Evolutionary conservation across 1,139 yeast genomes (phyloP).

Genomic region (Hyphopichia pseudoburtonii): DNA sequence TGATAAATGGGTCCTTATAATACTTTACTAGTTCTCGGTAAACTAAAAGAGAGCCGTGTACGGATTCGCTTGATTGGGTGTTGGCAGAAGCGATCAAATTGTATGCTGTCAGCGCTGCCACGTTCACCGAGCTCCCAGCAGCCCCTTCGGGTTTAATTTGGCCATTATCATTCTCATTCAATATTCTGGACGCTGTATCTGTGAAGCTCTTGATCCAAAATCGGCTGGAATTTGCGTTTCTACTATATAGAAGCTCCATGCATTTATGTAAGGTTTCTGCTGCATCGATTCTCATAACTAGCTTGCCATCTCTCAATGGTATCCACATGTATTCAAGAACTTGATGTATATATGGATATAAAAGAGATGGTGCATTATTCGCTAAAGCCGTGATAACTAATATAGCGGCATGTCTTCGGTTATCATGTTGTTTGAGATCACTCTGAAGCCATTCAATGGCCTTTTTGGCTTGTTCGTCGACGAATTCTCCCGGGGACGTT

Average conservation of each 20-base stretch:
- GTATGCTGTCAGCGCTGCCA: constrained; percentile 21
- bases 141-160: constrained; percentile 7
- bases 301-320: constrained; percentile 77
- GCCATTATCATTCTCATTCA: constrained; percentile 11
- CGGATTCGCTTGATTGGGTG: constrained; percentile 56
- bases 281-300: constrained; percentile 76
- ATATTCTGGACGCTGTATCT: constrained; percentile 51
- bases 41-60: constrained; percentile 84
- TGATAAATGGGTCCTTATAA: constrained; percentile 52
- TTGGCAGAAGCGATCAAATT: constrained; percentile 26
- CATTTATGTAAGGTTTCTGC: constrained; percentile 81
- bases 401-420: constrained; percentile 87
- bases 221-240: constrained; percentile 71
- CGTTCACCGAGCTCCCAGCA: constrained; percentile 13
- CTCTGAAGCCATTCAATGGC: constrained; percentile 89
- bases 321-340: constrained; percentile 85
- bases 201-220: constrained; percentile 75
- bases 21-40: constrained; percentile 79
- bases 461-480: constrained; percentile 85
- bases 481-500: constrained; percentile 85
- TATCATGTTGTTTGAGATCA: constrained; percentile 73
- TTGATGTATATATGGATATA: constrained; percentile 75
- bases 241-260: constrained; percentile 70
- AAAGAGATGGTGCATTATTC: constrained; percentile 79
- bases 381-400: constrained; percentile 83